Conservation (phyloP, 306 rosid species). For the Oemleria cerasiformis region DNA sequence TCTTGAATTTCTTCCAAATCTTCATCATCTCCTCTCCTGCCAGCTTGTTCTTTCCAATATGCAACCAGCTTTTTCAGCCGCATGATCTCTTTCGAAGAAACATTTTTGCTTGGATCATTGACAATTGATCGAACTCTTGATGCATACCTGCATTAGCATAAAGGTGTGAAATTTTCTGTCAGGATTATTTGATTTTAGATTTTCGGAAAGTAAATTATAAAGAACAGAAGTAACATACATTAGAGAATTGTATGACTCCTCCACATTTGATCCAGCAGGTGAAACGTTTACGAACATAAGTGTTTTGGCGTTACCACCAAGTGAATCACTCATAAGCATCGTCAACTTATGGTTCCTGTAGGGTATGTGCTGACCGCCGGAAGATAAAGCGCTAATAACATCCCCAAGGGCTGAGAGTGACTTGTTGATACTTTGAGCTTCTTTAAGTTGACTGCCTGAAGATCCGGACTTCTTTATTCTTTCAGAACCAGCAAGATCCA, state of each 20-base stretch:
- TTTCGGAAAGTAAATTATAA: neutral
- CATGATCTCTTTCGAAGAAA: constrained; percentile 80
- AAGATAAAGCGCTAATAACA: constrained; percentile 83
- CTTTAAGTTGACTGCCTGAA: constrained; percentile 78
- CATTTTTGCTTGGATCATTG: constrained; percentile 86
- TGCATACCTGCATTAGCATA: constrained; percentile 61
- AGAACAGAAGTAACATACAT: constrained; percentile 43
- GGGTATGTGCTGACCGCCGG: constrained; percentile 87
- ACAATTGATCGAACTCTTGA: constrained; percentile 88
- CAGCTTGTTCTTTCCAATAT: constrained; percentile 96
- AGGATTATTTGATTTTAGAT: neutral
- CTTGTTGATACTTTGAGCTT: constrained; percentile 97
- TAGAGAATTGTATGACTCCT: constrained; percentile 88
- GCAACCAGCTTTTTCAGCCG: constrained; percentile 71
- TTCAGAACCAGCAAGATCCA: constrained; percentile 98
- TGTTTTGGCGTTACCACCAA: constrained; percentile 94
- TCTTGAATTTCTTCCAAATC: constrained; percentile 87
- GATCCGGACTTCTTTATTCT: constrained; percentile 94
- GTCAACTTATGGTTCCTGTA: constrained; percentile 93
- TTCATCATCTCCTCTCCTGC: constrained; percentile 71
- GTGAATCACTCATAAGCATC: constrained; percentile 96
- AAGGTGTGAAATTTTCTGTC: neutral
- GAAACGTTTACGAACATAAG: constrained; percentile 95
- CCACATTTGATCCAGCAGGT: constrained; percentile 80
- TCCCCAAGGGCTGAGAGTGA: constrained; percentile 96